phyloP scores from a whole-genome alignment of 805 yeast genomes.

The Blastobotrys parvus region DNA sequence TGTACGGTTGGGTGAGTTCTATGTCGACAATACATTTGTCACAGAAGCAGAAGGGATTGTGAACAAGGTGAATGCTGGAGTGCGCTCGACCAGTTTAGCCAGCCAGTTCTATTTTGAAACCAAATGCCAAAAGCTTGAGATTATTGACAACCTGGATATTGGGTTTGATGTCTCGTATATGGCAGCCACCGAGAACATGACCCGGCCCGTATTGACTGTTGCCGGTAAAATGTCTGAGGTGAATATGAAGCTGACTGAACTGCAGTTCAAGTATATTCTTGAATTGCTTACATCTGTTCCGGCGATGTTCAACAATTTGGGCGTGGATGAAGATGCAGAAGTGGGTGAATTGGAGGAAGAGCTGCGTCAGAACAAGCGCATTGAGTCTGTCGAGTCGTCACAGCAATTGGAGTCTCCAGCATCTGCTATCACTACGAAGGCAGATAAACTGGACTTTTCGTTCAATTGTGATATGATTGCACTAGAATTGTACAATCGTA shows the following conservation, averaged over 20 bases:
- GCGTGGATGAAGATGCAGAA: slow-evolving; percentile 46
- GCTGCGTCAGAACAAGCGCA: slow-evolving; percentile 14
- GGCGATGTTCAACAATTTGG: slow-evolving; percentile 41
- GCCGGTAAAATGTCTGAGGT: slow-evolving; percentile 55
- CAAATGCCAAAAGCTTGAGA: slow-evolving; percentile 45
- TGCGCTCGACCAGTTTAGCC: slow-evolving; percentile 60
- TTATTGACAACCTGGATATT: slow-evolving; percentile 60
- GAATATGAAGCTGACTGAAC: slow-evolving; percentile 59
- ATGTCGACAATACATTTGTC: slow-evolving; percentile 53
- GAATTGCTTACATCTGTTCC: slow-evolving; percentile 49
- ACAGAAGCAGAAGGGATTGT: slow-evolving; percentile 27
- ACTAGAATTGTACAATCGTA: slow-evolving; percentile 34
- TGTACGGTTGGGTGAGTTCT: slow-evolving; percentile 75
- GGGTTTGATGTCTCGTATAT: slow-evolving; percentile 49
- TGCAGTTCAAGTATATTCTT: slow-evolving; percentile 54
- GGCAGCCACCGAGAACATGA: slow-evolving; percentile 26
- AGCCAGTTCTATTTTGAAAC: slow-evolving; percentile 46
- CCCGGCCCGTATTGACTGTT: slow-evolving; percentile 42
- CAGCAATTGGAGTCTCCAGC: slow-evolving; percentile 1
- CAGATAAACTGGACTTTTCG: slow-evolving; percentile 30
- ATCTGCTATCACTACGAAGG: not conserved
- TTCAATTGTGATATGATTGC: slow-evolving; percentile 60
- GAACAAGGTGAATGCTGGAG: slow-evolving; percentile 58
- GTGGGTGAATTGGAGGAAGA: slow-evolving; percentile 37
- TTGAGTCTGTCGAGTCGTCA: slow-evolving; percentile 3